phyloP scores from a whole-genome alignment of 352 stramenopile species.

The Saprolegnia diclina region DNA sequence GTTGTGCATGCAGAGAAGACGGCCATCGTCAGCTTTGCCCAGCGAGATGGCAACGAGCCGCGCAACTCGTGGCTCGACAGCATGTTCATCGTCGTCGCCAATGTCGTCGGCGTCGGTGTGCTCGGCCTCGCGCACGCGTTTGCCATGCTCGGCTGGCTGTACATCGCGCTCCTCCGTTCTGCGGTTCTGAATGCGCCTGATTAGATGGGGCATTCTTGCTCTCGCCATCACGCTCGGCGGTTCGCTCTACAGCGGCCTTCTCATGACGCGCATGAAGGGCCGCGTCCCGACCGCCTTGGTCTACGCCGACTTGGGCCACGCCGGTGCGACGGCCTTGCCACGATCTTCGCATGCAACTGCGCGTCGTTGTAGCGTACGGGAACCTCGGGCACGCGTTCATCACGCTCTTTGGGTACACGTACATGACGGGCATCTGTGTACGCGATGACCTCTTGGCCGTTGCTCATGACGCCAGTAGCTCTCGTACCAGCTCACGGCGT shows the following conservation, averaged over 20 bases:
- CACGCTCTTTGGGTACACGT: conserved; percentile 26
- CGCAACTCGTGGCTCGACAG: conserved; percentile 25
- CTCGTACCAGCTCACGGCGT: conserved; percentile 23
- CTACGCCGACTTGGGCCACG: conserved; percentile 21
- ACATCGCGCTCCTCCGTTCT: background rate
- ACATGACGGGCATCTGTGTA: conserved; percentile 24
- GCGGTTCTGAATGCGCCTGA: background rate
- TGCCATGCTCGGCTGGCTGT: conserved; percentile 25
- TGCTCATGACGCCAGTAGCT: conserved; percentile 1
- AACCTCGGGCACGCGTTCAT: conserved; percentile 22
- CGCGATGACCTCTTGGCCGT: background rate
- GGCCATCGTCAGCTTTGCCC: background rate
- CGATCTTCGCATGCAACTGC: background rate
- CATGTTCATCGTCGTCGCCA: conserved; percentile 27
- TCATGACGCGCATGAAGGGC: conserved; percentile 27
- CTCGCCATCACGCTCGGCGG: conserved; percentile 15
- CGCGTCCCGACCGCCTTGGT: conserved; percentile 16
- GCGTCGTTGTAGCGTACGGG: conserved; percentile 13
- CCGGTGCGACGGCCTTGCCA: background rate
- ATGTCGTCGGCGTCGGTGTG: conserved; percentile 20
- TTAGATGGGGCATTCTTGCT: conserved; percentile 19
- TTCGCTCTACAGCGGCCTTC: conserved; percentile 24
- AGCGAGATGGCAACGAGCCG: conserved; percentile 12
- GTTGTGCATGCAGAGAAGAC: background rate
- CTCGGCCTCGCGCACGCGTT: conserved; percentile 23